These are phyloP conservation scores for Alternaria postmessia DNA, from an alignment of 2,329 filamentous ascomycete species.

Conservation along the genomic window DNA sequence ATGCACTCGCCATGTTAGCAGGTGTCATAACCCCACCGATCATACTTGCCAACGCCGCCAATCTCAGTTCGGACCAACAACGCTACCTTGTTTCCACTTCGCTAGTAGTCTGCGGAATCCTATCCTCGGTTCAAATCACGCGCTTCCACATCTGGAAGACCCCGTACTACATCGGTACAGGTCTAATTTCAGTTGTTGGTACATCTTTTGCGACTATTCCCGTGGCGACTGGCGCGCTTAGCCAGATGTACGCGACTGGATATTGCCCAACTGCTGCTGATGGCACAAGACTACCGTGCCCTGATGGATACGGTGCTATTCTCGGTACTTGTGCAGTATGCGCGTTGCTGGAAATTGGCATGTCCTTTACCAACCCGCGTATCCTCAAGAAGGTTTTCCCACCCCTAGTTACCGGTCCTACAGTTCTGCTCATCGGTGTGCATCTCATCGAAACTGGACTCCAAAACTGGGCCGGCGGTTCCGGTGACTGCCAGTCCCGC, in stretches of 20 bases:
- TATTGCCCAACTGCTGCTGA: constrained; percentile 67
- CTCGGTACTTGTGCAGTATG: constrained; percentile 68
- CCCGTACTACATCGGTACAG: constrained; percentile 71
- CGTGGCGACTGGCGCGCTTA: constrained; percentile 74
- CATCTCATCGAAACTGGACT: constrained; percentile 76
- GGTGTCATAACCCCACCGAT: constrained; percentile 80
- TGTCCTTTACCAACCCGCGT: constrained; percentile 77
- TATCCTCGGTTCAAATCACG: constrained; percentile 80
- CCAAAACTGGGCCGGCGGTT: constrained; percentile 79
- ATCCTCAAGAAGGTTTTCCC: constrained; percentile 78
- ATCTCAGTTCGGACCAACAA: constrained; percentile 66
- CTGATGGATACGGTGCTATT: constrained; percentile 77
- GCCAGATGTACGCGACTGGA: constrained; percentile 80
- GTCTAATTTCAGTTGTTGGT: constrained; percentile 80
- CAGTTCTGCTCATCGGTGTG: constrained; percentile 76
- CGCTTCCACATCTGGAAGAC: constrained; percentile 75
- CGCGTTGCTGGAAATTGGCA: constrained; percentile 70
- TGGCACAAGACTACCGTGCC: constrained; percentile 75
- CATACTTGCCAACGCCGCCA: constrained; percentile 72
- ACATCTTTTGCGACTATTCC: constrained; percentile 81
- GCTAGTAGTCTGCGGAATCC: constrained; percentile 78
- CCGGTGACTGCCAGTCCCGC: constrained; percentile 63
- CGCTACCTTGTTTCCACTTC: constrained; percentile 83
- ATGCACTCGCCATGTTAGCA: constrained; percentile 75
- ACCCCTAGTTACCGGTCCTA: constrained; percentile 75